Conservation (phyloP, 495 filamentous ascomycete species). For the Jackrogersella minutella region DNA sequence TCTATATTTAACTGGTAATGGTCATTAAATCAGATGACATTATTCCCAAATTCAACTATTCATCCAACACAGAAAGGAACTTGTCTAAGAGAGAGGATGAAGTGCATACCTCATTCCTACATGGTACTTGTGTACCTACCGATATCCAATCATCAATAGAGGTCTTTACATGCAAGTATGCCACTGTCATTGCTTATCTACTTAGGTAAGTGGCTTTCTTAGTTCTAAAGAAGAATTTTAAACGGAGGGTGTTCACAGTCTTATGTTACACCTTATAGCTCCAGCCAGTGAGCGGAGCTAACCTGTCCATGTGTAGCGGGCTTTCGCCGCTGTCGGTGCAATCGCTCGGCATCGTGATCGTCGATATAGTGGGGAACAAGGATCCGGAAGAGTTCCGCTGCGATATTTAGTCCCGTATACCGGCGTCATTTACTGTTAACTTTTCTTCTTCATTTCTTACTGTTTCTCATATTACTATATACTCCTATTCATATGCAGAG, state of each 20-base stretch:
- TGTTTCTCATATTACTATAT: background rate
- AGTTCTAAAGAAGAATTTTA: background rate
- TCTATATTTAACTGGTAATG: no score
- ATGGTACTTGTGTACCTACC: no score
- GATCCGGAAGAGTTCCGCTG: constrained; percentile 19
- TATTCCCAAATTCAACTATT: no score
- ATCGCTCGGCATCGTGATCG: constrained; percentile 15
- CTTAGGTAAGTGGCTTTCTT: no score
- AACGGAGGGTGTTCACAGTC: background rate
- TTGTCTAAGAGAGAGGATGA: no score
- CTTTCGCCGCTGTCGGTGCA: constrained; percentile 17
- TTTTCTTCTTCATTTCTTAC: background rate
- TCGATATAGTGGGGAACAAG: constrained; percentile 11
- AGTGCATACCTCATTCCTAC: no score
- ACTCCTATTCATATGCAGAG: background rate
- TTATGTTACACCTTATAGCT: background rate
- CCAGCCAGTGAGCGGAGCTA: background rate
- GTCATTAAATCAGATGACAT: no score
- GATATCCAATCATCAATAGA: no score
- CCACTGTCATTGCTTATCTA: no score
- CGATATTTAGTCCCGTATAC: constrained; percentile 12
- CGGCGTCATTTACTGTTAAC: background rate
- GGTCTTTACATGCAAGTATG: no score
- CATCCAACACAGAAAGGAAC: no score
- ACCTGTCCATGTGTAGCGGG: background rate